Conservation (phyloP, 805 yeast species). For the Candida succiphila region DNA sequence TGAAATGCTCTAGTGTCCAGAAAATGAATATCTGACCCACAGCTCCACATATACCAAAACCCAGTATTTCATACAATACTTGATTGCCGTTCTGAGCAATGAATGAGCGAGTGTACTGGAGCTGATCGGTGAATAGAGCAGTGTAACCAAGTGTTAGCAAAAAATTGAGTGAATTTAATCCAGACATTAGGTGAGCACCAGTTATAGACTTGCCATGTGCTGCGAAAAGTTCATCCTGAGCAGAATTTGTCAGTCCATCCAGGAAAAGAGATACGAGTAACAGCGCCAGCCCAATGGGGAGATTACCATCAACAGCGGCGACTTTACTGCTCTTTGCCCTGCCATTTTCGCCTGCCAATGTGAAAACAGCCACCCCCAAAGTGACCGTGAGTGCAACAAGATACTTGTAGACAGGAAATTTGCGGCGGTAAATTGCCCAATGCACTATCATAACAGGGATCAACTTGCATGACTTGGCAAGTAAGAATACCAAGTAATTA, state of each 20-base stretch:
- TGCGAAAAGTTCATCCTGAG: constrained; percentile 79
- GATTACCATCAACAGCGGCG: constrained; percentile 24
- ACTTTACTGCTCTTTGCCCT: constrained; percentile 18
- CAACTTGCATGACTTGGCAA: constrained; percentile 89
- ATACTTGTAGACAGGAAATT: constrained; percentile 69
- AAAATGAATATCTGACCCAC: constrained; percentile 93
- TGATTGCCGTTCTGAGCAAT: constrained; percentile 36
- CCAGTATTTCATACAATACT: constrained; percentile 46
- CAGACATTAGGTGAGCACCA: constrained; percentile 84
- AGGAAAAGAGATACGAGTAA: constrained; percentile 56
- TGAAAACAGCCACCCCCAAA: constrained; percentile 72
- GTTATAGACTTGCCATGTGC: constrained; percentile 32
- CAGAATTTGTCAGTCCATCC: constrained; percentile 89
- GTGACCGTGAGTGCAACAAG: constrained; percentile 74
- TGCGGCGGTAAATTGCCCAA: constrained; percentile 53
- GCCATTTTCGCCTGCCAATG: constrained; percentile 27
- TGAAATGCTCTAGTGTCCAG: constrained; percentile 72
- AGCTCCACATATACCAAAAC: constrained; percentile 75
- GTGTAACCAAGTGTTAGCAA: constrained; percentile 42
- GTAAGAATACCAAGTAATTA: constrained; percentile 72
- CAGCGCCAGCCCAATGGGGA: constrained; percentile 46
- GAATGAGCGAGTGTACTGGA: constrained; percentile 38
- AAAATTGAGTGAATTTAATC: constrained; percentile 37
- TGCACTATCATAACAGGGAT: constrained; percentile 92
- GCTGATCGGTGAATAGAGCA: constrained; percentile 35